Conservation (phyloP, 345 rosid genomes). For the Populus deltoides region DNA sequence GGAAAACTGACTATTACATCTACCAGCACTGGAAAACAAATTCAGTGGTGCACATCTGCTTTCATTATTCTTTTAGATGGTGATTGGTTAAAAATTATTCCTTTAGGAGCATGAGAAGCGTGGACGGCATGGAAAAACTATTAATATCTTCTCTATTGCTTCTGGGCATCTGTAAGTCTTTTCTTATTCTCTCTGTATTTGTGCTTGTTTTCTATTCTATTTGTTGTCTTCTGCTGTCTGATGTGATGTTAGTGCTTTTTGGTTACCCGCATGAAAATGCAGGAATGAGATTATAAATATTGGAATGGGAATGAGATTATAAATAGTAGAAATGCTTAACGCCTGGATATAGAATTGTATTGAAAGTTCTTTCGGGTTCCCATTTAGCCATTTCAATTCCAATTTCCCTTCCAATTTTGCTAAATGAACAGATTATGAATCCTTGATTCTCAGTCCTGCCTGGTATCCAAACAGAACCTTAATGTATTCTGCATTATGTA, state of each 20-base stretch:
- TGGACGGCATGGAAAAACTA: conserved; percentile 71
- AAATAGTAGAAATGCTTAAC: too few species aligned
- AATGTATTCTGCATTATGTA: too few species aligned
- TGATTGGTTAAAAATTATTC: neutral
- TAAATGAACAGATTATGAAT: too few species aligned
- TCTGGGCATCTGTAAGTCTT: conserved; percentile 95
- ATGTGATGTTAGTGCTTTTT: neutral
- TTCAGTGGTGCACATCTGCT: neutral
- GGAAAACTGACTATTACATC: neutral
- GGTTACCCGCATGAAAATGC: neutral
- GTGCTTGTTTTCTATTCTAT: neutral
- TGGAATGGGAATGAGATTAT: too few species aligned
- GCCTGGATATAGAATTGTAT: too few species aligned
- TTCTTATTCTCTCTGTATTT: neutral
- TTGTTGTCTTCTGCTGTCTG: neutral
- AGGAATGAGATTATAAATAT: too few species aligned
- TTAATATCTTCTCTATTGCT: conserved; percentile 91
- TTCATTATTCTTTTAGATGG: conserved; percentile 5
- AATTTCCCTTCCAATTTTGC: too few species aligned
- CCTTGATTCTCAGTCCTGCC: too few species aligned
- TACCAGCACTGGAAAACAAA: neutral
- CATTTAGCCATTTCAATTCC: too few species aligned
- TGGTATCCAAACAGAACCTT: too few species aligned
- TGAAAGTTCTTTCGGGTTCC: too few species aligned
- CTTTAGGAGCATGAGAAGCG: conserved; percentile 60